Conservation (phyloP, 2,329 filamentous ascomycete species). For the Cladophialophora carrionii region DNA sequence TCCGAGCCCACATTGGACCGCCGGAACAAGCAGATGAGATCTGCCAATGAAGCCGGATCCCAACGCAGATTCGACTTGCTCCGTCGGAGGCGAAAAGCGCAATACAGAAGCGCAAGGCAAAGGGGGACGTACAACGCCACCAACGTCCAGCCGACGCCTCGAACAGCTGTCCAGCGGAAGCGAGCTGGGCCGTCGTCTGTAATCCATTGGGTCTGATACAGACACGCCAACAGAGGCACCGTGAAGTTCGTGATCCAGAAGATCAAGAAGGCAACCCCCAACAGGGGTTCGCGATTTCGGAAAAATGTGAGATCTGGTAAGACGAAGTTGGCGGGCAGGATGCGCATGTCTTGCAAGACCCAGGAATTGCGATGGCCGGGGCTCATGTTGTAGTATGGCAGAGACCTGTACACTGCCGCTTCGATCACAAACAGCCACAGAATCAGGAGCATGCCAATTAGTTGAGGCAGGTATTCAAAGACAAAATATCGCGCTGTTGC, state of each 20-base stretch:
- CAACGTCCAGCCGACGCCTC: slow-evolving; percentile 76
- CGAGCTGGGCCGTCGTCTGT: slow-evolving; percentile 59
- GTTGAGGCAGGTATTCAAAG: slow-evolving; percentile 80
- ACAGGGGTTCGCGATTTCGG: slow-evolving; percentile 66
- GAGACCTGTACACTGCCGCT: slow-evolving; percentile 71
- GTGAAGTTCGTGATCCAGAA: slow-evolving; percentile 81
- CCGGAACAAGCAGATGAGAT: slow-evolving; percentile 76
- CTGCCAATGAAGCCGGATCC: slow-evolving; percentile 81
- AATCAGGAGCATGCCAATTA: slow-evolving; percentile 71
- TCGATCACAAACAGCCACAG: slow-evolving; percentile 78
- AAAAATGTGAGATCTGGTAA: slow-evolving; percentile 71
- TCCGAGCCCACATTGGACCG: slow-evolving; percentile 76
- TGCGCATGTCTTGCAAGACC: slow-evolving; percentile 65
- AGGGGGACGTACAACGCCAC: slow-evolving; percentile 74
- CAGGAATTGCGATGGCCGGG: slow-evolving; percentile 50
- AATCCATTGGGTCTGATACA: slow-evolving; percentile 70
- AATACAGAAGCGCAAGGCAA: slow-evolving; percentile 58
- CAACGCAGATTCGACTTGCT: slow-evolving; percentile 76
- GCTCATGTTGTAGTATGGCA: slow-evolving; percentile 77
- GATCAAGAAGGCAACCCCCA: slow-evolving; percentile 67
- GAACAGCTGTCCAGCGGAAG: slow-evolving; percentile 81
- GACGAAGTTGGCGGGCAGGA: slow-evolving; percentile 66
- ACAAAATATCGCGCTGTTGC: slow-evolving; percentile 79
- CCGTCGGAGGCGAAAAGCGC: slow-evolving; percentile 67
- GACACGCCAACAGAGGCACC: slow-evolving; percentile 76